A percentile compares a stretch with the other conserved stretches of the same genome.
phyloP scores from a whole-genome alignment of 2,329 filamentous ascomycete genomes.

The Neoscytalidium dimidiatum region DNA sequence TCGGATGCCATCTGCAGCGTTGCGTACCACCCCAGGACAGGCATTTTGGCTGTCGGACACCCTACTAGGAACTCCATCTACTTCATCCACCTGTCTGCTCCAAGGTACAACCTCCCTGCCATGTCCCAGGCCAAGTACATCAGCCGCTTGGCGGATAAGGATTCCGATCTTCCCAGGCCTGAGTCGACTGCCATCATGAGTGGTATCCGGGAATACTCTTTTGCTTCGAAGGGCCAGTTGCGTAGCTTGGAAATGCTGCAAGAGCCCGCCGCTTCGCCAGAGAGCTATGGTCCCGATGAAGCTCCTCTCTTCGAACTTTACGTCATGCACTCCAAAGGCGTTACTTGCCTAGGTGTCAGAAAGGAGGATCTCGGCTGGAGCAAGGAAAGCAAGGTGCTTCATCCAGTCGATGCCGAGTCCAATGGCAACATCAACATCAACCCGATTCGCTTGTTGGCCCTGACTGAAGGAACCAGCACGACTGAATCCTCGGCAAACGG shows the following conservation, averaged over 20 bases:
- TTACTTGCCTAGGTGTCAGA: constrained; percentile 85
- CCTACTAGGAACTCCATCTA: constrained; percentile 97
- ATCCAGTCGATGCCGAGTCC: constrained; percentile 73
- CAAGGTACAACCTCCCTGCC: constrained; percentile 79
- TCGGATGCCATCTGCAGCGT: constrained; percentile 98
- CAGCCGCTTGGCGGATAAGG: constrained; percentile 66
- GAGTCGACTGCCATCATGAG: constrained; percentile 97
- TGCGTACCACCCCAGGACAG: constrained; percentile 86
- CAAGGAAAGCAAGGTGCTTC: constrained; percentile 82
- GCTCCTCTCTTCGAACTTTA: constrained; percentile 89
- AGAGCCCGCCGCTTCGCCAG: constrained; percentile 61
- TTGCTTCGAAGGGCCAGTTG: constrained; percentile 80
- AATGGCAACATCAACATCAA: constrained; percentile 74
- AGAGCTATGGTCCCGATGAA: constrained; percentile 63
- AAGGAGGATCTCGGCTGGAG: constrained; percentile 91
- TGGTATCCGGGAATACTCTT: constrained; percentile 92
- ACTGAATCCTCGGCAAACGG: constrained; percentile 48
- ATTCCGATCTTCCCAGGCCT: constrained; percentile 69
- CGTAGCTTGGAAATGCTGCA: constrained; percentile 88
- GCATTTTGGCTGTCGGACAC: constrained; percentile 93
- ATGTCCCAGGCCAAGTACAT: constrained; percentile 90
- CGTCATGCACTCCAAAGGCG: constrained; percentile 94
- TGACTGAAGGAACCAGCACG: constrained; percentile 37
- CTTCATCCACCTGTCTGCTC: constrained; percentile 92
- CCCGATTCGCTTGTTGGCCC: constrained; percentile 55